Evolutionary conservation across 768 basidiomycete genomes (phyloP).

Genomic region (Phylloporus rhodoxanthus): DNA sequence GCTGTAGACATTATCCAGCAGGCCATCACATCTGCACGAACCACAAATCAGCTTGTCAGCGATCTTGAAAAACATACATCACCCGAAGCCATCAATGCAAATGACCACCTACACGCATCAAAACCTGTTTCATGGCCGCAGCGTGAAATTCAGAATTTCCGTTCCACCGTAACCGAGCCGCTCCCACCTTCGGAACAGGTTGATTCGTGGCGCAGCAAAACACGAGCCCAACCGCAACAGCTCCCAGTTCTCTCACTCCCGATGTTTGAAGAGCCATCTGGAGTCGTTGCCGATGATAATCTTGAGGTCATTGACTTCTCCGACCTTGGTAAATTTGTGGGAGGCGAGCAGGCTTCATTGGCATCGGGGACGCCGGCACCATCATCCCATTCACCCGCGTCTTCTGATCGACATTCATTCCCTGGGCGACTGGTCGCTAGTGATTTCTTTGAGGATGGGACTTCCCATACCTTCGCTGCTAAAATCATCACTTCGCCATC

Average conservation of each 20-base stretch:
- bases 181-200: conserved; percentile 32
- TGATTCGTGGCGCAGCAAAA: conserved; percentile 65
- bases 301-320: conserved; percentile 79
- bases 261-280: conserved; percentile 34
- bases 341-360: conserved; percentile 26
- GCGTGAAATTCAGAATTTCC: conserved; percentile 8
- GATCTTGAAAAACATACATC: conserved; percentile 5
- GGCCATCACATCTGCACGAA: conserved; percentile 32
- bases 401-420: conserved; percentile 23
- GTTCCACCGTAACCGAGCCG: conserved; percentile 18
- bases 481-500: conserved; percentile 15
- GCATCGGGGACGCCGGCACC: conserved; percentile 9
- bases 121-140: conserved; percentile 26
- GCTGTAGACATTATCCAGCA: conserved; percentile 44
- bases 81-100: conserved; percentile 8
- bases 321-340: conserved; percentile 67
- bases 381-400: conserved; percentile 15
- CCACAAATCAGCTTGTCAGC: neutral
- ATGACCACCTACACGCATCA: conserved; percentile 33
- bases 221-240: conserved; percentile 26
- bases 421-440: conserved; percentile 52
- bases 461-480: conserved; percentile 37
- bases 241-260: conserved; percentile 30
- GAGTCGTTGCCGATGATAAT: conserved; percentile 47
- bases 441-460: conserved; percentile 64